These are phyloP conservation scores for Pythium scleroteichum DNA, from an alignment of 352 stramenopile species.

Conservation along the genomic window DNA sequence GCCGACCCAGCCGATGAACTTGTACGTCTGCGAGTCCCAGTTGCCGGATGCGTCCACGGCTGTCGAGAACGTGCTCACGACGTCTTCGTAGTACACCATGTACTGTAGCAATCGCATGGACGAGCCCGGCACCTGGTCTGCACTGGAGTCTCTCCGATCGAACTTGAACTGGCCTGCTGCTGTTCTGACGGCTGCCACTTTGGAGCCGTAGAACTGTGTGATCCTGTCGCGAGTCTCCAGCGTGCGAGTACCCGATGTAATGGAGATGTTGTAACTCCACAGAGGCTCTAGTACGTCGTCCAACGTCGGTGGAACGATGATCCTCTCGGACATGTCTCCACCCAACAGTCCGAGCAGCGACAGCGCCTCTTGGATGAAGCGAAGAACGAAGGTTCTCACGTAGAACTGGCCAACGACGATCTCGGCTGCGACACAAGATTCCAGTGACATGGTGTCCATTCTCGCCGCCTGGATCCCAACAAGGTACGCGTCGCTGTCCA, in stretches of 20 bases:
- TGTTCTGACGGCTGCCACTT: conserved; percentile 26
- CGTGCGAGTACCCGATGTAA: conserved; percentile 31
- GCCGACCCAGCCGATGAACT: conserved; percentile 35
- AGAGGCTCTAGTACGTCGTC: conserved; percentile 29
- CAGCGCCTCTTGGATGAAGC: conserved; percentile 32
- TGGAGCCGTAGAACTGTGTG: conserved; percentile 30
- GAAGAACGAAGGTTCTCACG: conserved; percentile 38
- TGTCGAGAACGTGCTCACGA: conserved; percentile 34
- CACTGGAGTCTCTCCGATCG: conserved; percentile 24
- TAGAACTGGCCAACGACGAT: conserved; percentile 43
- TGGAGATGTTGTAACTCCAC: conserved; percentile 28
- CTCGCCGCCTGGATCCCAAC: conserved; percentile 35
- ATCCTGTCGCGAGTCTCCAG: background rate
- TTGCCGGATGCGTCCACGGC: background rate
- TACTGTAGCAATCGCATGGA: conserved; percentile 45
- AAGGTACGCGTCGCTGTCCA: conserved; percentile 38
- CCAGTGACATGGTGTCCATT: conserved; percentile 32
- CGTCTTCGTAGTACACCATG: conserved; percentile 41
- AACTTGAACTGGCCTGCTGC: conserved; percentile 37
- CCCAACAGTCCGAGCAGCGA: conserved; percentile 15
- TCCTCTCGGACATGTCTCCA: background rate
- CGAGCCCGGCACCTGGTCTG: conserved; percentile 24
- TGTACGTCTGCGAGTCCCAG: conserved; percentile 39
- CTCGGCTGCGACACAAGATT: conserved; percentile 44
- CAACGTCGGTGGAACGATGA: conserved; percentile 28